A percentile compares a stretch with the other conserved stretches of the same genome.
Conservation (phyloP, 352 stramenopile species). For the Ophiocytium majus region DNA sequence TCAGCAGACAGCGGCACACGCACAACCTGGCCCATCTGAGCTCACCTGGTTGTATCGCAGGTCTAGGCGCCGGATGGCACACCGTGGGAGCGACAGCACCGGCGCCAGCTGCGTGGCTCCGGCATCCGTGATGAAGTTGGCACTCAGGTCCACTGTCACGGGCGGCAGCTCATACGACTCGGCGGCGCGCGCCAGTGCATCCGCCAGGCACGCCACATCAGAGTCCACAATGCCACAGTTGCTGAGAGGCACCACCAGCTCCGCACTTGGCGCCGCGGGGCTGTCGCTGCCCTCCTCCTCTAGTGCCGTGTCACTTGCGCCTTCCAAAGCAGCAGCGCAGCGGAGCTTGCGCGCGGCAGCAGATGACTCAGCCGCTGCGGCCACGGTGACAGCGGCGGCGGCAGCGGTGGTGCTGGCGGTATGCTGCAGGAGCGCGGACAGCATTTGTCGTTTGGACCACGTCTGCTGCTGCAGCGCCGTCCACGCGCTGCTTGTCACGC, state of each 20-base stretch:
- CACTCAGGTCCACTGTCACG: neutral
- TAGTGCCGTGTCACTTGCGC: too few species aligned
- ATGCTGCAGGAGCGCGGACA: slow-evolving; percentile 19
- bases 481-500: neutral
- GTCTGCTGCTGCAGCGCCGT: neutral
- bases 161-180: neutral
- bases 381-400: neutral
- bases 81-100: slow-evolving; percentile 14
- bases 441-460: slow-evolving; percentile 19
- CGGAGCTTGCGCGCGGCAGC: too few species aligned
- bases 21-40: too few species aligned
- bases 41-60: slow-evolving; percentile 34
- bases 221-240: neutral
- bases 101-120: slow-evolving; percentile 25
- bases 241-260: neutral
- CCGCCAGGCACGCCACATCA: neutral
- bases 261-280: too few species aligned
- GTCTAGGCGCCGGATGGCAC: slow-evolving; percentile 22
- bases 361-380: too few species aligned
- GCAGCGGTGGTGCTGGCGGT: neutral
- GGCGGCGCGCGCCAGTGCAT: neutral
- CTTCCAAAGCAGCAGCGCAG: too few species aligned
- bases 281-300: too few species aligned
- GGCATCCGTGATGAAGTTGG: slow-evolving; percentile 27
- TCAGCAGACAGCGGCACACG: too few species aligned